These are phyloP conservation scores for Fragaria vesca DNA, from an alignment of 306 rosid genomes.

Conservation along the genomic window DNA sequence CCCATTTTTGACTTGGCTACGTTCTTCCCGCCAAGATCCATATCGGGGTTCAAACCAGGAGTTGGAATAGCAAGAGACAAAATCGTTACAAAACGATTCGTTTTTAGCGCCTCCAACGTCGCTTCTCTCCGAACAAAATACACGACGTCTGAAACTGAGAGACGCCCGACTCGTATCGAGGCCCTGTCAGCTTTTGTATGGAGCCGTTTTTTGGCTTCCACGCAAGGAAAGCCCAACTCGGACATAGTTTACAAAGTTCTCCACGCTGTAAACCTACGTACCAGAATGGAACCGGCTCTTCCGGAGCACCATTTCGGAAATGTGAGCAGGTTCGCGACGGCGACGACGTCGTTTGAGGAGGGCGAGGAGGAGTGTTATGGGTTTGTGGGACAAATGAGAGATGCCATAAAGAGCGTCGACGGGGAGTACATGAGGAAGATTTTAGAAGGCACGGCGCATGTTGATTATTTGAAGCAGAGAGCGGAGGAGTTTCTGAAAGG, in stretches of 20 bases:
- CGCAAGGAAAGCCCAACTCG: conserved; percentile 15
- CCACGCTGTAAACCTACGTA: conserved; percentile 14
- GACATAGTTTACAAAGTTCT: conserved; percentile 4
- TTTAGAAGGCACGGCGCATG: conserved; percentile 1
- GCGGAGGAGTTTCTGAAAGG: conserved; percentile 14
- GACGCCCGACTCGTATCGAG: conserved; percentile 14
- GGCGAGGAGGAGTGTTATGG: background rate
- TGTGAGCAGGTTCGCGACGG: conserved; percentile 15
- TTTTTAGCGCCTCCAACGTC: conserved; percentile 21
- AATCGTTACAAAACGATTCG: conserved; percentile 22
- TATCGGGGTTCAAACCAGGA: conserved; percentile 13
- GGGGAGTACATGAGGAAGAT: conserved; percentile 4
- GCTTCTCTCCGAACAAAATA: conserved; percentile 16
- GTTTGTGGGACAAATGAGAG: conserved; percentile 21
- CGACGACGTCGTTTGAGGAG: conserved; percentile 16
- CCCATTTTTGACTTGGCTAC: conserved; percentile 22
- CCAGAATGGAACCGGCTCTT: conserved; percentile 21
- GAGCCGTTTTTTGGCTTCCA: conserved; percentile 16
- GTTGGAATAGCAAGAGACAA: conserved; percentile 21
- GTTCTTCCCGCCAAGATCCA: conserved; percentile 17
- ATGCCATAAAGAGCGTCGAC: conserved; percentile 15
- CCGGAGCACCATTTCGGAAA: conserved; percentile 28
- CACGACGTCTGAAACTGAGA: background rate
- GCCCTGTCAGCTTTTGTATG: conserved; percentile 24
- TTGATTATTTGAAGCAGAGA: conserved; percentile 5